Base-by-base conservation (phyloP, 768 basidiomycete genomes). In the Lentinula detonsa region DNA sequence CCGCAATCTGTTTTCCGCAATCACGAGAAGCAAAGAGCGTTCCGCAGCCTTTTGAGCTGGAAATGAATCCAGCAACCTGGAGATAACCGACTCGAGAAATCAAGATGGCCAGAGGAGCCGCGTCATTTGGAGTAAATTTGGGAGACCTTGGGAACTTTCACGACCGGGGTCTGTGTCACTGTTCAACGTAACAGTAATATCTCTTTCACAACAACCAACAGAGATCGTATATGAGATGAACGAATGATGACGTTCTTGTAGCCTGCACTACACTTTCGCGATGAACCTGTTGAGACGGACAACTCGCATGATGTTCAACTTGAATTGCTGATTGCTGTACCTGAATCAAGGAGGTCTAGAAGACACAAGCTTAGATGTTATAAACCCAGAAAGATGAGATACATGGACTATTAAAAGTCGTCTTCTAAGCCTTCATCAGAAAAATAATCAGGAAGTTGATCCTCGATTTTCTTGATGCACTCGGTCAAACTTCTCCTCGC, bases 371-470 rank as follows among this genome's bases (percentile, higher is more conserved):
- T 33, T 40, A n/a, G 39, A 21, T 43, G 35, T 9, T 42, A 35
- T 42, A 7, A 7, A 57, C 23, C 23, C 5, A 13, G 16, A 57
- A 42, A 23, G 46, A 48, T 7, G 21, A 21, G 21, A 21, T 40
- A 42, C 34, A 57, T 40, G 37, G 5, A 37, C 55, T 43, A 28
- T 16, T 34, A 16, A 11, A 33, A 31, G 16, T 59, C 58, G 15
- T 60, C 62, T 35, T 65, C 63, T 33, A 64, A 61, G n/a, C 63
- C 63, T 60, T 65, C 68, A 61, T 78, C 78, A 5, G 74, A 74
- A 67, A 90, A 90, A 68, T 81, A 87, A 63, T 88, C 85, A 0
- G 87, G 80, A 45, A 90, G 68, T 1, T 75, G 78, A 23, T 87
- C 83, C 64, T 84, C 85, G 11, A 87, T 76, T 11, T 73, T 73